phyloP scores from a whole-genome alignment of 2,329 filamentous ascomycete genomes.

The Colletotrichum neosansevieriae region DNA sequence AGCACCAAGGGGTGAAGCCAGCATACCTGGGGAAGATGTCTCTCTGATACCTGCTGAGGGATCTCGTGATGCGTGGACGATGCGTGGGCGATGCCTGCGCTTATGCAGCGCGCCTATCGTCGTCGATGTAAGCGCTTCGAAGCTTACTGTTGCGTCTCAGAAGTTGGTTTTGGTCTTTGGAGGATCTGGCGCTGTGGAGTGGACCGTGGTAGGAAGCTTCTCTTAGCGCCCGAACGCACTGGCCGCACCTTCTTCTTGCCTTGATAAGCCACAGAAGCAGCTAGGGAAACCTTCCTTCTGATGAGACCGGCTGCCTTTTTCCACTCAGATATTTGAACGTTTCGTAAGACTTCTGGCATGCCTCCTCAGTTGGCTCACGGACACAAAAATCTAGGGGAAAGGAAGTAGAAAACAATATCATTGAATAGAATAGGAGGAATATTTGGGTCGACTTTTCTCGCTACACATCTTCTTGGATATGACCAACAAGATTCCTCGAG shows the following conservation, averaged over 20 bases:
- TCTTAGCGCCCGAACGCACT: constrained; percentile 38
- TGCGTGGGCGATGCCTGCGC: constrained; percentile 4
- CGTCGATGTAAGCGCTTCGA: constrained; percentile 24
- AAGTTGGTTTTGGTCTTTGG: constrained; percentile 28
- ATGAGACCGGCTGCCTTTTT: no score
- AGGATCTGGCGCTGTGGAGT: constrained; percentile 35
- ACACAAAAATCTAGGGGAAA: no score
- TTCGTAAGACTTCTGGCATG: no score
- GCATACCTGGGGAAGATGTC: constrained; percentile 13
- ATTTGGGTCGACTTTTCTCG: no score
- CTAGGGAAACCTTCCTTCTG: neutral
- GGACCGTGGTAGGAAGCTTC: constrained; percentile 26
- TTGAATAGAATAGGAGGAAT: no score
- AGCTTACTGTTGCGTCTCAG: constrained; percentile 5
- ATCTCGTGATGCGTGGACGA: neutral
- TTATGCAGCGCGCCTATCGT: constrained; percentile 29
- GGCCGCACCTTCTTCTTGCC: constrained; percentile 36
- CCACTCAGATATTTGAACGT: no score
- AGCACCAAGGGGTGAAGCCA: constrained; percentile 9
- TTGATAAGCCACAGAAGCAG: constrained; percentile 20
- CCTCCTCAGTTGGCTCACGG: no score
- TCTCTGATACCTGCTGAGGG: neutral
- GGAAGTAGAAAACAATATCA: no score
- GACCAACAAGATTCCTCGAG: neutral
- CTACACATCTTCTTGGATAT: neutral